Conservation (phyloP, 257 asterid genomes). For the Leonotis leonurus region DNA sequence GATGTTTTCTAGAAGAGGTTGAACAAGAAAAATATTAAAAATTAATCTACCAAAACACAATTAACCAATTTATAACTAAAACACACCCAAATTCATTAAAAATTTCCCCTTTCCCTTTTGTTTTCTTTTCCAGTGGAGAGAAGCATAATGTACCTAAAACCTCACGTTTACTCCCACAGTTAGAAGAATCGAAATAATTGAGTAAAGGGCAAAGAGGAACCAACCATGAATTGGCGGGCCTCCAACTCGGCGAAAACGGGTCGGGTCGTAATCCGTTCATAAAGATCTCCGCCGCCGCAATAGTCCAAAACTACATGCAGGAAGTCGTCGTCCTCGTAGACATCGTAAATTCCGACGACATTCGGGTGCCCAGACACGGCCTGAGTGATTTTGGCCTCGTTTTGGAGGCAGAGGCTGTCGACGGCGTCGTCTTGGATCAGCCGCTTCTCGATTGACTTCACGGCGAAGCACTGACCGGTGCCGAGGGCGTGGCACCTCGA, state of each 20-base stretch:
- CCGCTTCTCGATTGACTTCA: slow-evolving; percentile 59
- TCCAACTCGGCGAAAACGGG: slow-evolving; percentile 42
- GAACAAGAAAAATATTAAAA: neutral
- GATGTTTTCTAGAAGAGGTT: neutral
- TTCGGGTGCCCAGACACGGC: slow-evolving; percentile 35
- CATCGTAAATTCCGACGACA: slow-evolving; percentile 37
- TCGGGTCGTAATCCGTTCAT: slow-evolving; percentile 30
- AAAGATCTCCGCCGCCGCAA: slow-evolving; percentile 50
- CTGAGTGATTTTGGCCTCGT: slow-evolving; percentile 57
- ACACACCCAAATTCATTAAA: neutral
- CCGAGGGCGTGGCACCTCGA: slow-evolving; percentile 44
- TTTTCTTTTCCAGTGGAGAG: no score
- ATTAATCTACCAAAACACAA: neutral
- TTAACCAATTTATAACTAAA: neutral
- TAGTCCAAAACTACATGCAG: slow-evolving; percentile 57
- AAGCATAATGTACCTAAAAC: slow-evolving; percentile 10
- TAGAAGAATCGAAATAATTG: neutral
- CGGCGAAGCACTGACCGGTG: slow-evolving; percentile 52
- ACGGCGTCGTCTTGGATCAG: slow-evolving; percentile 44
- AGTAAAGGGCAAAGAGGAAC: neutral
- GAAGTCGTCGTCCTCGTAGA: slow-evolving; percentile 53
- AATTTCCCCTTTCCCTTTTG: neutral
- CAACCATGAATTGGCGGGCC: slow-evolving; percentile 60
- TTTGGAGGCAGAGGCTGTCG: slow-evolving; percentile 54
- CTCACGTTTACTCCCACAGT: neutral